Conservation (phyloP, 129 eudicot species). For the Flaveria sonorensis region DNA sequence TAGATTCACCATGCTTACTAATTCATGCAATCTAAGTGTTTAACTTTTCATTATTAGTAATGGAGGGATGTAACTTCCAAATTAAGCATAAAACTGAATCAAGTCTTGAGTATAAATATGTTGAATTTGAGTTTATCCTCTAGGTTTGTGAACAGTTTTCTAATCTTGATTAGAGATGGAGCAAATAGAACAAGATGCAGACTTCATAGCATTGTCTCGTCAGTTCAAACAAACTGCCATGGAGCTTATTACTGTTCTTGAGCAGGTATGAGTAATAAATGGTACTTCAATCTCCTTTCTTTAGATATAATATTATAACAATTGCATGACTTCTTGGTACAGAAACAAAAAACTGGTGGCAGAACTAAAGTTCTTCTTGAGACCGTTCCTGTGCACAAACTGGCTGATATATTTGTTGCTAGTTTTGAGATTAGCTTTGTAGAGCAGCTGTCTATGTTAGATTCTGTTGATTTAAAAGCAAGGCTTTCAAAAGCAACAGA, state of each 20-base stretch:
- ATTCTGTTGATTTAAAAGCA: conserved; percentile 87
- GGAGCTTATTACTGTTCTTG: conserved; percentile 91
- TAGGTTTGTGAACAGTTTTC: conserved; percentile 32
- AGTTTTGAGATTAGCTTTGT: conserved; percentile 95
- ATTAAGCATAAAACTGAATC: conserved; percentile 6
- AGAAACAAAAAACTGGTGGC: conserved; percentile 98
- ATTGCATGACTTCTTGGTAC: conserved; percentile 11
- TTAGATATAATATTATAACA: neutral
- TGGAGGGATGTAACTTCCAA: conserved; percentile 10
- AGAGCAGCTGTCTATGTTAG: conserved; percentile 89
- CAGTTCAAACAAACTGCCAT: conserved; percentile 85
- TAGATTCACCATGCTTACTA: neutral
- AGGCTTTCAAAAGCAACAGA: conserved; percentile 93
- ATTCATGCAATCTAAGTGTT: conserved; percentile 11
- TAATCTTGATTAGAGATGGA: conserved; percentile 77
- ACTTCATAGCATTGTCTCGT: conserved; percentile 74
- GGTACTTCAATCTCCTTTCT: neutral
- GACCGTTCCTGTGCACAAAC: conserved; percentile 84
- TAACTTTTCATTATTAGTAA: conserved; percentile 8
- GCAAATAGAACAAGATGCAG: conserved; percentile 90
- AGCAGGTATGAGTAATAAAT: conserved; percentile 58
- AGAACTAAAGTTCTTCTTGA: conserved; percentile 88
- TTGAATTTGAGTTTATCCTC: conserved; percentile 19
- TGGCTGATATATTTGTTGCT: conserved; percentile 97
- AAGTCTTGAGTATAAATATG: neutral